phyloP scores from a whole-genome alignment of 2,329 filamentous ascomycete genomes.

The Aspergillus udagawae region DNA sequence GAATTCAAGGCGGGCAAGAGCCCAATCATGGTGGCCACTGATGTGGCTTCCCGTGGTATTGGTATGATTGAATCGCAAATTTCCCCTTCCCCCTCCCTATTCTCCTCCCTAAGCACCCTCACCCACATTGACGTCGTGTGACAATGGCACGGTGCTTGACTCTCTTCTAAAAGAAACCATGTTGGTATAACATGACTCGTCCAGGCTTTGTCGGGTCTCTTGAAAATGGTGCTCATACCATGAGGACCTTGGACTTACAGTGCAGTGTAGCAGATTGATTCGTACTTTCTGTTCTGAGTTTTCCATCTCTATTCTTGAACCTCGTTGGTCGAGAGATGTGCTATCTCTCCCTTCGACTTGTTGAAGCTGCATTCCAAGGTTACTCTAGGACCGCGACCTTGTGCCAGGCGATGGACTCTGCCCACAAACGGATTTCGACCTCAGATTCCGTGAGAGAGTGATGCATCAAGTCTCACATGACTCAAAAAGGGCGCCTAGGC shows the following conservation, averaged over 20 bases:
- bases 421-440: conserved; percentile 38
- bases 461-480: conserved; percentile 59
- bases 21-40: conserved; percentile 99
- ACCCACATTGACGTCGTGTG: conserved; percentile 55
- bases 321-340: conserved; percentile 69
- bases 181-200: conserved; percentile 83
- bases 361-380: conserved; percentile 75
- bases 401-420: conserved; percentile 51
- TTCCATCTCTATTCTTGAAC: conserved; percentile 64
- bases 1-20: conserved; percentile 99
- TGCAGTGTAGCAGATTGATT: conserved; percentile 69
- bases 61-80: conserved; percentile 79
- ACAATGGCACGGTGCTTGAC: conserved; percentile 73
- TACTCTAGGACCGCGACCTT: conserved; percentile 60
- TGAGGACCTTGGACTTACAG: conserved; percentile 83
- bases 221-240: conserved; percentile 67
- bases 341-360: conserved; percentile 56
- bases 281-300: conserved; percentile 51
- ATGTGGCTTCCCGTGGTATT: conserved; percentile 99
- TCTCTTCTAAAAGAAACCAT: conserved; percentile 70
- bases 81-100: conserved; percentile 33
- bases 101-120: conserved; percentile 32
- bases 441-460: conserved; percentile 51
- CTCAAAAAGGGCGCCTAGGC: conserved; percentile 51
- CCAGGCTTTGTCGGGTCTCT: conserved; percentile 77